Evolutionary conservation across 2,329 filamentous ascomycete genomes (phyloP).

Genomic region (Tricladium varicosporioides): DNA sequence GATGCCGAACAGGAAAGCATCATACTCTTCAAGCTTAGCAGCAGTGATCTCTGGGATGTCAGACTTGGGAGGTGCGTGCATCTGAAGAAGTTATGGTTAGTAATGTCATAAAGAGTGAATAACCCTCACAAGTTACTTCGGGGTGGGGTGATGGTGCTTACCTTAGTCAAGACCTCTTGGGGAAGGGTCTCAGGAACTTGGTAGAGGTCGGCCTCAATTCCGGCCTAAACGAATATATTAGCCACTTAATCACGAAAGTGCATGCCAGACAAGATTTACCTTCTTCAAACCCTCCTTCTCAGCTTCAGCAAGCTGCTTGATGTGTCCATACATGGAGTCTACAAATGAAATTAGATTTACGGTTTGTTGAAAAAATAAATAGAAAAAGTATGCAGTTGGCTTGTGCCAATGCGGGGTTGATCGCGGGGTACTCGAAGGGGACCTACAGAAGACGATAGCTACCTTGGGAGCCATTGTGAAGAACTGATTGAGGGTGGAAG

Average conservation of each 20-base stretch:
- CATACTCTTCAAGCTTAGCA: constrained; percentile 68
- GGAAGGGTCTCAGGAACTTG: constrained; percentile 79
- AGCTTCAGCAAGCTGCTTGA: constrained; percentile 78
- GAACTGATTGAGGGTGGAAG: background rate
- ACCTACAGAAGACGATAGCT: constrained; percentile 82
- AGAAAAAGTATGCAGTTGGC: constrained; percentile 7
- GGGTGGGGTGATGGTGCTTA: no score
- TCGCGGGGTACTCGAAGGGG: constrained; percentile 9
- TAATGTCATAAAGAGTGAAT: no score
- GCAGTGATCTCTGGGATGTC: constrained; percentile 60
- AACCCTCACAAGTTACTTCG: no score
- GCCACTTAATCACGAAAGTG: no score
- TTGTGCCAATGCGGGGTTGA: constrained; percentile 11
- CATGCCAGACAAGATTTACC: no score
- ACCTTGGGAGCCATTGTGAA: constrained; percentile 79
- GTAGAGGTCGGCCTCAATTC: constrained; percentile 76
- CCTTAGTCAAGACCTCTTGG: constrained; percentile 74
- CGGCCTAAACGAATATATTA: constrained; percentile 47
- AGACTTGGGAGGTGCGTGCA: constrained; percentile 81
- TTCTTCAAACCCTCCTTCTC: constrained; percentile 88
- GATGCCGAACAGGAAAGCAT: constrained; percentile 89
- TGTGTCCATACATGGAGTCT: constrained; percentile 90
- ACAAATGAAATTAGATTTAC: constrained; percentile 42
- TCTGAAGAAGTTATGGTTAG: constrained; percentile 39
- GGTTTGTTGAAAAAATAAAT: constrained; percentile 38